phyloP scores from a whole-genome alignment of 192 early-diverging fungal species.

The Podochytrium sp. region DNA sequence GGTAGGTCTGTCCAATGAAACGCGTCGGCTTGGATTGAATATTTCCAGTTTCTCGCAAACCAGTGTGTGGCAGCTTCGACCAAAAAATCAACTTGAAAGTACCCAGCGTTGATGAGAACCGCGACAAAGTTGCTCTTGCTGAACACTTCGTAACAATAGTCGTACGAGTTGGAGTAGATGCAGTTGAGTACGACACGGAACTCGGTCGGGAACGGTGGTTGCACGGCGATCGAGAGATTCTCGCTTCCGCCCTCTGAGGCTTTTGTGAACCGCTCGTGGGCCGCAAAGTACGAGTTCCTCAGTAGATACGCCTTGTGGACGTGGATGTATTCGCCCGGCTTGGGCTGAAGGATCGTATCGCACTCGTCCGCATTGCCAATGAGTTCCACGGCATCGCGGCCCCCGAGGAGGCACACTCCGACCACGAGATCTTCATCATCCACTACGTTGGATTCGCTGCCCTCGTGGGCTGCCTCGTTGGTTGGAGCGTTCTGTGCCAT shows the following conservation, averaged over 20 bases:
- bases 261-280: not conserved
- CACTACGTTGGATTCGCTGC: too few relatives aligned
- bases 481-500: too few relatives aligned
- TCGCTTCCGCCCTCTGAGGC: too few relatives aligned
- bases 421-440: too few relatives aligned
- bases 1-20: too few relatives aligned
- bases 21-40: too few relatives aligned
- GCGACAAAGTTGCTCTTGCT: not conserved
- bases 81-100: not conserved
- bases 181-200: not conserved
- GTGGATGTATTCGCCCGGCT: not conserved
- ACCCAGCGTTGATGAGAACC: not conserved
- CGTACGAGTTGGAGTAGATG: not conserved
- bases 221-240: too few relatives aligned
- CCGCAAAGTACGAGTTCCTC: not conserved
- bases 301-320: not conserved
- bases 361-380: not conserved
- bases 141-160: not conserved
- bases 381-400: not conserved
- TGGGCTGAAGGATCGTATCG: not conserved
- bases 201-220: not conserved
- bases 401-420: too few relatives aligned
- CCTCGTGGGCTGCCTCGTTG: too few relatives aligned
- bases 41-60: too few relatives aligned
- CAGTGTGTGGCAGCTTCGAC: too few relatives aligned